These are phyloP conservation scores for Straminergon stramineum DNA, from an alignment of 225 moss, liverwort and hornwort species.

Conservation along the genomic window DNA sequence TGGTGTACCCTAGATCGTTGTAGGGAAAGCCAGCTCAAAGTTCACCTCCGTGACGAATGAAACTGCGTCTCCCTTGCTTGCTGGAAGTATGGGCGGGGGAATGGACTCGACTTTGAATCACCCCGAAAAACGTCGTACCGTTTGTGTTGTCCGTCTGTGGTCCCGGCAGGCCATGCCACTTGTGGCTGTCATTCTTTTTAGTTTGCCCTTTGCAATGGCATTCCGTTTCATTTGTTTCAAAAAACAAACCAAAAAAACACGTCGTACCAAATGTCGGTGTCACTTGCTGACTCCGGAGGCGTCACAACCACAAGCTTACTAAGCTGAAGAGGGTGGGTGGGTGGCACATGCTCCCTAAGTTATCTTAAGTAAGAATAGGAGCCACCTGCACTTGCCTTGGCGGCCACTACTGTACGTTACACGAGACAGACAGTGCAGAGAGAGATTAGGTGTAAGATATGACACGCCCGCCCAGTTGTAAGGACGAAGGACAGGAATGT, in stretches of 20 bases:
- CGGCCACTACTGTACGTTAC: not conserved
- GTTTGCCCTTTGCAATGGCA: too few relatives aligned
- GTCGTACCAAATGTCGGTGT: not conserved
- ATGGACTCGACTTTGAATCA: not conserved
- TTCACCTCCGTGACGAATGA: too few relatives aligned
- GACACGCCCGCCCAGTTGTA: not conserved
- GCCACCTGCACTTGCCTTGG: not conserved
- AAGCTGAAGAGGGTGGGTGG: too few relatives aligned
- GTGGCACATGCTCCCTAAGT: too few relatives aligned
- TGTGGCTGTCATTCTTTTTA: too few relatives aligned
- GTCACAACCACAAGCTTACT: not conserved
- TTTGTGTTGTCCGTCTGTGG: too few relatives aligned
- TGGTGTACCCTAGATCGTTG: not conserved
- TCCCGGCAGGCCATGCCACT: too few relatives aligned
- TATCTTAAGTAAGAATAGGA: too few relatives aligned
- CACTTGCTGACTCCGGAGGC: not conserved
- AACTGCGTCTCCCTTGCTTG: not conserved
- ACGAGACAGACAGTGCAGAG: not conserved
- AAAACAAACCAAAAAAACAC: too few relatives aligned
- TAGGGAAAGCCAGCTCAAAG: not conserved
- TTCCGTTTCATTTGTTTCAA: too few relatives aligned
- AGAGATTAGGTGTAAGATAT: not conserved
- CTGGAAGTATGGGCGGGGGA: not conserved
- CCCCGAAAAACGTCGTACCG: not conserved
- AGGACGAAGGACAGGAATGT: not conserved